Base-by-base conservation (phyloP, 23 red algal species). In the Gracilariopsis chorda region DNA sequence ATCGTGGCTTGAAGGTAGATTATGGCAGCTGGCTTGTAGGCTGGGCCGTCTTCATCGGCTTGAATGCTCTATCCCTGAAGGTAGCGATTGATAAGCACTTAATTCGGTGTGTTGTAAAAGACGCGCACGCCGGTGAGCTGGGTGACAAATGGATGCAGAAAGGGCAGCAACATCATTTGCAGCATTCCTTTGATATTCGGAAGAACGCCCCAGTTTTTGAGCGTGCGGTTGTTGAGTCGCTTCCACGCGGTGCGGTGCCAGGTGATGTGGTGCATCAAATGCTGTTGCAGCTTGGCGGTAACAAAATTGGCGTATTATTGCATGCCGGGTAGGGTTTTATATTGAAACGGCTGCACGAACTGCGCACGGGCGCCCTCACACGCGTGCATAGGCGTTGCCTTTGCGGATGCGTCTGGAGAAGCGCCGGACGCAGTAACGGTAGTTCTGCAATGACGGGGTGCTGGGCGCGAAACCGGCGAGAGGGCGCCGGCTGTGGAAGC, bases 21-120 rank as follows among this genome's bases (percentile, higher is more conserved):
- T 46, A 96, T 96, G 21, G 81, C 88, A 5, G 94, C 94, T 25
- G 94, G 88, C 24, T 75, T 60, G 71, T 87, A 96, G 2, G 67
- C 72, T 0, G 94, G 94, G 9, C 94, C 94, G 78, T 96, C 94
- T 24, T 60, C 94, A 73, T 96, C 88, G 9, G 88, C 77, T 3
- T 71, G 32, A 57, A 96, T 96, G 25, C 94, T 88, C 48, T 93
- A 65, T 8, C 94, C 94, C 36, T 67, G 37, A 1, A 24, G 32
- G 71, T 96, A 96, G 42, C 86, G 77, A 60, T 96, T 96, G 43
- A 96, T 80, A 30, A 96, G 88, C 27, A 96, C 88, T 52, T 96
- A 88, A 56, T 96, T 96, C 6, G 94, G 91, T 17, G 39, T 40
- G 23, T 48, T 17, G 17, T 60, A 51, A 63, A 94, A 94, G 24